Evolutionary conservation across 1,139 yeast species (phyloP).

Genomic region (Geotrichum reessii): DNA sequence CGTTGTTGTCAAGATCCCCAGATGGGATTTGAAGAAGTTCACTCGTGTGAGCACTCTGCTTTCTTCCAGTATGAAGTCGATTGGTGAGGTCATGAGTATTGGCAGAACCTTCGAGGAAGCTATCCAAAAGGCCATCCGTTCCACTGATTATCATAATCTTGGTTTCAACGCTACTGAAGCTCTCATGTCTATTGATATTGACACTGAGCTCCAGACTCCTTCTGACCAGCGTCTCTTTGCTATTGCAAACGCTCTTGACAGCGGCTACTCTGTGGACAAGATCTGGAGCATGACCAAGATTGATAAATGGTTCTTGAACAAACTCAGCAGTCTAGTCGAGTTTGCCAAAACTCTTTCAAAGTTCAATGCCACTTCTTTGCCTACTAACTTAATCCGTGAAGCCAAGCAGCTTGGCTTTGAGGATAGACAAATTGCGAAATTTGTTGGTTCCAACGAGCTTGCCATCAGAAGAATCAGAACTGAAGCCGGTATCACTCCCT

Average conservation of each 20-base stretch:
- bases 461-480: constrained; percentile 54
- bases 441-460: constrained; percentile 63
- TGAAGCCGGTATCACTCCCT: constrained; percentile 65
- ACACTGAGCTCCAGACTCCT: constrained; percentile 86
- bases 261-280: constrained; percentile 81
- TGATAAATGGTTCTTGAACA: constrained; percentile 93
- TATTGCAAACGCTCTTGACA: constrained; percentile 82
- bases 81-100: constrained; percentile 98
- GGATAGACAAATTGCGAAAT: constrained; percentile 83
- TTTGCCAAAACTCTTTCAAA: constrained; percentile 61
- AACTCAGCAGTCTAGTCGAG: constrained; percentile 65
- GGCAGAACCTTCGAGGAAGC: constrained; percentile 98
- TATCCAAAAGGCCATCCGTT: constrained; percentile 94
- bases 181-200: constrained; percentile 83
- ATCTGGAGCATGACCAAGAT: constrained; percentile 89
- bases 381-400: constrained; percentile 58
- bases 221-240: constrained; percentile 96
- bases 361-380: constrained; percentile 54
- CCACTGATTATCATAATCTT: constrained; percentile 89
- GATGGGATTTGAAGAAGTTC: constrained; percentile 96
- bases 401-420: constrained; percentile 96
- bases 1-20: constrained; percentile 93
- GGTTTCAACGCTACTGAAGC: constrained; percentile 91
- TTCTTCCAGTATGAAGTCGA: constrained; percentile 97
- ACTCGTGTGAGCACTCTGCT: constrained; percentile 89